Base-by-base conservation (phyloP, 164 flowering plant species). In the Liquidambar formosana region DNA sequence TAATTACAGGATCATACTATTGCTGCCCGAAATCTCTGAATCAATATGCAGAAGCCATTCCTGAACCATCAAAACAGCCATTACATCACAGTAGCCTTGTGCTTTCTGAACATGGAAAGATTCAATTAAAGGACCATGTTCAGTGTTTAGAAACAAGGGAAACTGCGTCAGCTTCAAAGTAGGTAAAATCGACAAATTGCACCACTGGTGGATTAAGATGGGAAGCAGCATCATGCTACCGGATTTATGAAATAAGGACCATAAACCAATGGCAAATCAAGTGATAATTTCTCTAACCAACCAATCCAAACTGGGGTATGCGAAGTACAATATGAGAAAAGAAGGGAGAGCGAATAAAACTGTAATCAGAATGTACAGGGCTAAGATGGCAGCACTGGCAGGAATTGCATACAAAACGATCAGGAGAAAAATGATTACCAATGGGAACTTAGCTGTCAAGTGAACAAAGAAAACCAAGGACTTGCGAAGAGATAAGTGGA, bases 321-420 rank as follows among this genome's bases (percentile, higher is more conserved):
- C 70, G 26, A 72, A 72, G 61, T 59, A 72, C 65, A 72, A 54
- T 10, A 72, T 43, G 23, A 72, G 71, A 61, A 72, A 61, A 18
- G 75, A 72, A 0, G 75, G 75, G 57, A 66, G 44, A 44, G 71
- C 75, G n/a, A 72, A 61, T 41, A 66, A 26, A 61, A 72, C 43
- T 8, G 75, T 48, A 60, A 67, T 27, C 21, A 72, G 71, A 12
- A 72, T 60, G 47, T 72, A 72, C 61, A 72, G 19, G 22, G 66
- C 61, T 45, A 72, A 57, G 26, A 72, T 28, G 33, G 44, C 66
- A 28, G 66, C 71, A 61, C 71, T 51, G 70, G 75, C 59, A 14
- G 75, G 71, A 1, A 72, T 48, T 9, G 57, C 71, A 49, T 72
- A 72, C 48, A 66, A 22, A 14, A 72, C n/a, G 53, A 67, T 27